Evolutionary conservation across 768 basidiomycete species (phyloP), one percentile per base, ranked within the genome.

Genomic region (Serendipita sp.): DNA sequence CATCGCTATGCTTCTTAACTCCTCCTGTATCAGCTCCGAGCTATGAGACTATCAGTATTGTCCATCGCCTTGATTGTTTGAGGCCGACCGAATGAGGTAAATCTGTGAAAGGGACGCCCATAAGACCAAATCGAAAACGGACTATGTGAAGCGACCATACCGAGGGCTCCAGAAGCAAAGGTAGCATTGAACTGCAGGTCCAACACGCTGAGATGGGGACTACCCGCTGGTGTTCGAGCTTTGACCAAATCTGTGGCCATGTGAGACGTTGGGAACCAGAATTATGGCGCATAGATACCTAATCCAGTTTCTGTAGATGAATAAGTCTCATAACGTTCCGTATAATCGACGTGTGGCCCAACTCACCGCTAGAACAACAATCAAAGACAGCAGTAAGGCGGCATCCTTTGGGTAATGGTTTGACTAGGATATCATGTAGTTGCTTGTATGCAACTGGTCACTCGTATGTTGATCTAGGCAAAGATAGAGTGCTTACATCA

Each of bases 341-440:
- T 5, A 5, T 9, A n/a, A 9, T 9, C 20, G 61, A 30, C 20
- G 5, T 38, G 38, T 38, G 38, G 38, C 14, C 38, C 14, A 38
- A 38, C n/a, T 33, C 56, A 34, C 62, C 62, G 3, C 50, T 56
- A 16, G 50, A 38, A 38, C 62, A 63, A 41, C 62, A 63, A 24
- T 63, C 62, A 53, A 63, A 63, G 22, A 63, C 50, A 5, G 62
- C 62, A 3, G 51, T 58, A 38, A 63, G 62, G 3, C 62, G 26
- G 41, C 62, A 63, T 20, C 62, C 62, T 7, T 43, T 51, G 1
- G 62, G 62, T 4, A 63, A 38, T 38, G 62, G 62, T 16, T 58
- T 53, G 16, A 63, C 62, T 16, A 63, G 26, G 20, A 63, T 53
- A 30, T 63, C 51, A 53, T 56, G 53, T 16, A 63, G 50, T 41